Evolutionary conservation across 2,329 filamentous ascomycete genomes (phyloP), one percentile per base, ranked within the genome.

Genomic region (Triangularia setosa): DNA sequence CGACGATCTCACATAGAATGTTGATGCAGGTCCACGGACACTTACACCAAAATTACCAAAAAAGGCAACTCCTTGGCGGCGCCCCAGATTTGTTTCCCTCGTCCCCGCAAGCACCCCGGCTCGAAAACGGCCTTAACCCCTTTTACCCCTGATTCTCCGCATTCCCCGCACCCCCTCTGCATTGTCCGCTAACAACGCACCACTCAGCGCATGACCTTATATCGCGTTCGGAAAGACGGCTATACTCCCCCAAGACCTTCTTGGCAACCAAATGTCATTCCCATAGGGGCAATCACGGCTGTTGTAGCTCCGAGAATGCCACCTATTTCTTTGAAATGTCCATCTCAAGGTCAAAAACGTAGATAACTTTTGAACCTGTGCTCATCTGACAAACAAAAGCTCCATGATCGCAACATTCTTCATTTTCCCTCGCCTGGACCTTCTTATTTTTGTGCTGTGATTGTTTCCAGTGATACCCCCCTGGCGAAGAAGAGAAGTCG

Each of bases 301-400:
- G 65, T 53, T 67, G 59, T 55, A 28, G 62, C 62, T 73, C 71
- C 71, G 71, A 73, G 69, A 68, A 72, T 71, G 71, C 69, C 71
- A 73, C 70, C 68, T 72, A 59, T 64, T 53, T 48, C 12, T 25
- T 28, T n/a, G 12, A 56, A 33, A 9, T 62, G 6, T 14, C 2
- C 18, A 28, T 56, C 25, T 27, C 21, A 52, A 12, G 6, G 18
- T n/a, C 52, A 21, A 55, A 25, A 24, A 27, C 48, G 14, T 61
- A 18, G 40, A 48, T 48, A 48, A 48, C 27, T 25, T 55, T 56
- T 23, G 14, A 12, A 33, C 14, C n/a, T 48, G 4, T 48, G 1
- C n/a, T 21, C 40, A 48, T 48, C 40, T 18, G 40, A 48, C 40
- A n/a, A 48, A 48, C 21, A 9, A 23, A 48, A 48, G 18, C 24